These are phyloP conservation scores for Trichoderma citrinoviride DNA, from an alignment of 2,329 filamentous ascomycete species.

Conservation along the genomic window DNA sequence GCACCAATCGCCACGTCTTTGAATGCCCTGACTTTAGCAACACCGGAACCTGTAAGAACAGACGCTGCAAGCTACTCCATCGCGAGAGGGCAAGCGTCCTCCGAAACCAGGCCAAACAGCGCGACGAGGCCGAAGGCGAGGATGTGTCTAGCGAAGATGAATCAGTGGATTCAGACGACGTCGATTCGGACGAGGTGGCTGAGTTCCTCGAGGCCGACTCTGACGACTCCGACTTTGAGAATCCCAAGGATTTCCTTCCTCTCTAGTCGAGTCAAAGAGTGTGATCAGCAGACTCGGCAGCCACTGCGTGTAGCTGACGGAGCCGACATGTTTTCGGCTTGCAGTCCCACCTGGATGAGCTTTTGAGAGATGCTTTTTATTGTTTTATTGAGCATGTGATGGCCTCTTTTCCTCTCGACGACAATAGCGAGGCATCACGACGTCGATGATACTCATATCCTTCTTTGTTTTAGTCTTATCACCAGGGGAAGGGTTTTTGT, in stretches of 20 bases:
- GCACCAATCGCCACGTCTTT: constrained; percentile 79
- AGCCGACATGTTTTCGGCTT: not conserved
- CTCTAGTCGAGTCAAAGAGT: constrained; percentile 30
- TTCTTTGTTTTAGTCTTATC: not conserved
- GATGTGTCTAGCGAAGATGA: constrained; percentile 80
- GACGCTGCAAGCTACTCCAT: constrained; percentile 82
- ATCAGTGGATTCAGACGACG: constrained; percentile 68
- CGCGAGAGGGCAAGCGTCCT: constrained; percentile 80
- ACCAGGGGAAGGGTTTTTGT: not conserved
- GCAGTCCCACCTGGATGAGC: not conserved
- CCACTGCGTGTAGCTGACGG: not conserved
- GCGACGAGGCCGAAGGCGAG: constrained; percentile 51
- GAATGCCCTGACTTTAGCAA: constrained; percentile 97
- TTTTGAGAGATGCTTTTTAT: not conserved
- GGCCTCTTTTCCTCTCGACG: not conserved
- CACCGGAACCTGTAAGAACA: constrained; percentile 75
- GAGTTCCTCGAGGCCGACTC: constrained; percentile 60
- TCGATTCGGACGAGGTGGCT: constrained; percentile 73
- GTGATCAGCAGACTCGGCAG: not conserved
- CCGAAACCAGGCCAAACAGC: constrained; percentile 61
- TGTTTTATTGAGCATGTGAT: not conserved
- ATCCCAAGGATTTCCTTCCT: constrained; percentile 59
- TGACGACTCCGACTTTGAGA: constrained; percentile 54
- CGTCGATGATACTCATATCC: not conserved
- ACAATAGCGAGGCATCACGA: not conserved